Conservation (phyloP, 1,284 basidiomycete species). For the Sporisorium graminicola region DNA sequence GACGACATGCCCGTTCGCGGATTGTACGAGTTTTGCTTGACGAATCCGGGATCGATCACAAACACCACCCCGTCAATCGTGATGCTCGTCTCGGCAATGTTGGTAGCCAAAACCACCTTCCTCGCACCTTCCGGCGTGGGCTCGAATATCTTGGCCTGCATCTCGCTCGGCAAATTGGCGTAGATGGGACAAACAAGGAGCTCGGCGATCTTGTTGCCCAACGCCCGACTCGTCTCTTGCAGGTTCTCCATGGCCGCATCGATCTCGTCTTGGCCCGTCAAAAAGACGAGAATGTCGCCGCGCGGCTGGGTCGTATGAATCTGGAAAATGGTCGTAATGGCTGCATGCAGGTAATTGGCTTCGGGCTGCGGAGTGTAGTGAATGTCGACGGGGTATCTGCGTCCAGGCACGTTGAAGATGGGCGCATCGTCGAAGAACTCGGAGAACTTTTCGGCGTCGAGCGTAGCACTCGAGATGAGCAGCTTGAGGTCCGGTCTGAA, state of each 20-base stretch:
- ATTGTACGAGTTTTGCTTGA: constrained; percentile 70
- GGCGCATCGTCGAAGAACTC: constrained; percentile 68
- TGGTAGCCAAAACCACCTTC: constrained; percentile 94
- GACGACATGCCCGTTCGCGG: constrained; percentile 68
- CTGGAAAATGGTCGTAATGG: constrained; percentile 98
- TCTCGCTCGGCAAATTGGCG: constrained; percentile 95
- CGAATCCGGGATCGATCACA: constrained; percentile 69
- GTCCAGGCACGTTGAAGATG: constrained; percentile 81
- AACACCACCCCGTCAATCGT: constrained; percentile 69
- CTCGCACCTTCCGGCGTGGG: constrained; percentile 95
- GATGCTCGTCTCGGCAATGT: constrained; percentile 79
- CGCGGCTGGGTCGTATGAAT: constrained; percentile 98
- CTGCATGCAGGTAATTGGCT: constrained; percentile 90
- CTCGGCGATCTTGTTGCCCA: constrained; percentile 96
- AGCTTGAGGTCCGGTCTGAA: constrained; percentile 67
- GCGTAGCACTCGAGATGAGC: constrained; percentile 66
- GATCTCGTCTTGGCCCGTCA: constrained; percentile 99
- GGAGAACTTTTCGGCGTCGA: constrained; percentile 68
- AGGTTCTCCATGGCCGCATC: constrained; percentile 93
- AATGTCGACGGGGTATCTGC: constrained; percentile 97
- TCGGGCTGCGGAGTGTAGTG: constrained; percentile 79
- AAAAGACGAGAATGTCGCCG: constrained; percentile 97
- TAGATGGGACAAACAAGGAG: constrained; percentile 97
- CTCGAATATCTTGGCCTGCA: constrained; percentile 99
- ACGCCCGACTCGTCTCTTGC: constrained; percentile 90